Evolutionary conservation across 2,329 filamentous ascomycete species (phyloP).

Genomic region (Escovopsis sp.): DNA sequence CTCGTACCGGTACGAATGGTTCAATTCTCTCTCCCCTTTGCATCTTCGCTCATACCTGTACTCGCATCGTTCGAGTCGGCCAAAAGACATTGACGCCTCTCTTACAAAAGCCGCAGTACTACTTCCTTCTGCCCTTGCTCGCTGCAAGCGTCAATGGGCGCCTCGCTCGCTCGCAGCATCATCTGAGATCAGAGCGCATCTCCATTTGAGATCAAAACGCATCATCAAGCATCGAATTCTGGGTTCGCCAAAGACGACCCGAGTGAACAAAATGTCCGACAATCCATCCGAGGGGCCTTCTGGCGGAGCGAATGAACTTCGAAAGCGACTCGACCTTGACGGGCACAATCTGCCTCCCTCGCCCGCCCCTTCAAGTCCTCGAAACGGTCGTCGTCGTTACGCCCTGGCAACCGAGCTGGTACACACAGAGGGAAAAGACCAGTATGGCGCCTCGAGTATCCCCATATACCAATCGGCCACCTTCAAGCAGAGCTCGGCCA

Average conservation of each 20-base stretch:
- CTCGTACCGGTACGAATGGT: too few species aligned
- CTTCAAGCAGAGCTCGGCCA: slow-evolving; percentile 81
- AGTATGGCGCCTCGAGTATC: slow-evolving; percentile 91
- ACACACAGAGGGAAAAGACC: slow-evolving; percentile 89
- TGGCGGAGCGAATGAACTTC: slow-evolving; percentile 18
- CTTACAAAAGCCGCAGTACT: too few species aligned
- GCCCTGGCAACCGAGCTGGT: slow-evolving; percentile 92
- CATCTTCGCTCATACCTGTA: too few species aligned
- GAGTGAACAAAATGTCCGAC: slow-evolving; percentile 13
- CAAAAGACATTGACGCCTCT: too few species aligned
- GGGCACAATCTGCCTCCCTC: slow-evolving; percentile 81
- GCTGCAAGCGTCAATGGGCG: too few species aligned
- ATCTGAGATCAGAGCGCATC: too few species aligned
- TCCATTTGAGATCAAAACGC: too few species aligned
- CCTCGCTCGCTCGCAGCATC: too few species aligned
- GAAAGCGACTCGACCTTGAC: slow-evolving; percentile 58
- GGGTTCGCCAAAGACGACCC: background rate
- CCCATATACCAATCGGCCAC: slow-evolving; percentile 98
- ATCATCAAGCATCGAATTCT: background rate
- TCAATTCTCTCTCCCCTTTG: too few species aligned
- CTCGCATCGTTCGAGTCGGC: too few species aligned
- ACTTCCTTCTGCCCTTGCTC: too few species aligned
- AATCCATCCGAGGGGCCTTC: slow-evolving; percentile 13
- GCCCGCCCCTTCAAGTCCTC: slow-evolving; percentile 81
- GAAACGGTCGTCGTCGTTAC: slow-evolving; percentile 68